Evolutionary conservation across 345 rosid genomes (phyloP), one percentile per base, ranked within the genome.

Genomic region (Eucalyptus cloeziana): DNA sequence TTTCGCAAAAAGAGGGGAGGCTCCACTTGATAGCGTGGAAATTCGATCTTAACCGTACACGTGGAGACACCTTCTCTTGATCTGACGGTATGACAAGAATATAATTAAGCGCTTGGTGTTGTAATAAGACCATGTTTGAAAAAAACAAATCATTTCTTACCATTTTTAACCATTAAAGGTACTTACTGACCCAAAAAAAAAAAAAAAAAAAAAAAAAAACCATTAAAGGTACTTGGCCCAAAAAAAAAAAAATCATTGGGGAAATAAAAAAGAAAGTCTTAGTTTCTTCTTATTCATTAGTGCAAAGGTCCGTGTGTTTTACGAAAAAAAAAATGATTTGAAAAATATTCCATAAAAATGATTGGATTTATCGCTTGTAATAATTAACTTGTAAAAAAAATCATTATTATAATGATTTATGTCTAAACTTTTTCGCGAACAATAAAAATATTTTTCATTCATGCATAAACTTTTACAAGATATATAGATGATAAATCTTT

Each of bases 391-490:
- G 56, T 51, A 17, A 51, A 51, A 16, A 45, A 16, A 51, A 51
- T 51, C 9, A 51, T 17, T 51, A 51, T 51, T 7, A 51, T 51
- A 51, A 51, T 51, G 22, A 22, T 54, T 21, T 22, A 0, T 54
- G 11, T 54, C 27, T 54, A 22, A 54, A 22, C 0, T 8, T 54
- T 54, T 54, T 22, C 0, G 11, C 3, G 0, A 54, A 54, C 2
- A 54, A 22, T 54, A 22, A 54, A 8, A 8, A 8, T 54, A 8
- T 22, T 22, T 21, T 54, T 8, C 27, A 54, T 8, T 54, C 3
- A 54, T 54, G 27, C 27, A 17, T 51, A 51, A 0, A 54, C 0
- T 54, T 54, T 54, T 22, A 2, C 27, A 54, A 54, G 1, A 21
- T 21, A 54, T 54, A 54, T 22, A 54, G 4, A 54, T 1, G 0